Base-by-base conservation (phyloP, 345 rosid genomes). In the Aurinia saxatilis region DNA sequence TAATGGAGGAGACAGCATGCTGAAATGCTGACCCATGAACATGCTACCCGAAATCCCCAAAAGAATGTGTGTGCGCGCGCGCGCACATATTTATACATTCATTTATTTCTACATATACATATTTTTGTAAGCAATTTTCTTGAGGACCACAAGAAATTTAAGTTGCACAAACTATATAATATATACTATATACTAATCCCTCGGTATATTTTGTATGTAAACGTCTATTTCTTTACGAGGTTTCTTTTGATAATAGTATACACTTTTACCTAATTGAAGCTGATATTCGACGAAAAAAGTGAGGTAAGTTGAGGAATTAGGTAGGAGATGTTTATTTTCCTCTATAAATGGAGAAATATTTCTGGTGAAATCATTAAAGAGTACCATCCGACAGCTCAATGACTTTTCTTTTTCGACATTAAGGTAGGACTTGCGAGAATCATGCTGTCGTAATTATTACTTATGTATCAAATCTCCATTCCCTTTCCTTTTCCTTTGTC, bases 301-400 rank as follows among this genome's bases (percentile, higher is more conserved):
- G 54, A 60, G 39, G 49, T 51, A 35, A 67, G 50, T 36, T 13
- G 21, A 54, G 38, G 58, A 31, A 56, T 70, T 70, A 49, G 65
- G 52, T 70, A 49, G 13, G 51, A 40, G 52, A 33, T 49, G 30
- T 38, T 13, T 50, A 35, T 0, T 35, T 27, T 60, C 5, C 7
- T 50, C 36, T 46, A 69, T 38, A 29, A 29, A 8, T 27, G 13
- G 40, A 57, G 57, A 57, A 64, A 57, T 50, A n/a, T 49, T 63
- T 57, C 48, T 64, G 70, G 65, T 63, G 75, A 64, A 64, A 50
- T 71, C 65, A 71, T 64, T 64, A 57, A 71, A 71, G 59, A 57
- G 75, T 57, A 57, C 35, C 65, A 71, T 57, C 70, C 66, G 75
- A 64, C 75, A 71, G 75, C 75, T 71, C 70, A 52, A 49, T 63